Base-by-base conservation (phyloP, 73 alveolate genomes). In the Durusdinium trenchii region DNA sequence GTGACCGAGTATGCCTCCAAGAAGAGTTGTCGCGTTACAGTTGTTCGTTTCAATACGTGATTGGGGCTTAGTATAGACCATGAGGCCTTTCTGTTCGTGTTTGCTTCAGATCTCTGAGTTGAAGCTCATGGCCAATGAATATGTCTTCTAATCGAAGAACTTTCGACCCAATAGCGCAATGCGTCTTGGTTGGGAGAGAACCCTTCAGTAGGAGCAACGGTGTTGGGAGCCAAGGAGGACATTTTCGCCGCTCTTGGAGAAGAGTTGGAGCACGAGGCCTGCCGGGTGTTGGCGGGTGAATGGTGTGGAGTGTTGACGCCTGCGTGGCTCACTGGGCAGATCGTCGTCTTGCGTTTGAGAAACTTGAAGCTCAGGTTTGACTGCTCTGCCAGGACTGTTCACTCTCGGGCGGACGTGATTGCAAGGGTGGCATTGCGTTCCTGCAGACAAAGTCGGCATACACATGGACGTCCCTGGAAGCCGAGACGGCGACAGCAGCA, bases 381-480 rank as follows among this genome's bases (percentile, higher is more conserved):
- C 83, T 71, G 50, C 14, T 5, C 83, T 28, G 84, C 43, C 51
- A 84, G 94, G 94, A 84, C 76, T 84, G 94, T 51, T 84, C 94
- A 0, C 75, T 84, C 54, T 52, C 51, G 16, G 76, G 75, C 16
- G 94, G 94, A 3, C 94, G 78, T 2, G 51, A n/a, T 40, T 84
- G 94, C 38, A 75, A 84, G 7, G 76, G 76, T 38, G 89, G 64
- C 64, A 51, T 75, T 0, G 94, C 94, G 16, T 51, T 84, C 35
- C 94, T 84, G 75, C 94, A 84, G 51, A 84, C 94, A 2, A 51
- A 48, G 94, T 48, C 94, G 38, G 94, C 94, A 6, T 84, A 84
- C 38, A 73, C 76, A 1, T 48, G 92, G 87, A 71, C 84, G 3
- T 35, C 48, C 62, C 45, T 79, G 62, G 62, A 50, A 46, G 62